Evolutionary conservation across 1,139 yeast genomes (phyloP).

Genomic region (Yamadazyma taylorii): DNA sequence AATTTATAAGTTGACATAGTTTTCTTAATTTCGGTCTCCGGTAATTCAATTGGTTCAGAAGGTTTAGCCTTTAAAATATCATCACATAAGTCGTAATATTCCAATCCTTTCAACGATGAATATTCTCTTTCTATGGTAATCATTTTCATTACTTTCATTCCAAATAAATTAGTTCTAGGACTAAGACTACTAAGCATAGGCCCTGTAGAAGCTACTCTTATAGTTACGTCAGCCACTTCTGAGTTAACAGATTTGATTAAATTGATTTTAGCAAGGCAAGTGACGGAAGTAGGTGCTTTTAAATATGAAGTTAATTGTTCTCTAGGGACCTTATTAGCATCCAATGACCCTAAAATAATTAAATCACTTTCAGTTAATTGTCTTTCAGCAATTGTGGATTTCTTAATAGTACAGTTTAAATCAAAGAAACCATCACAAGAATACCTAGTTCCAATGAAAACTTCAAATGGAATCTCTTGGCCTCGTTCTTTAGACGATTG

Average conservation of each 20-base stretch:
- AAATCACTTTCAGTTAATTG: slow-evolving; percentile 76
- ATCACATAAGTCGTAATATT: slow-evolving; percentile 70
- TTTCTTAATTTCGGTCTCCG: slow-evolving; percentile 35
- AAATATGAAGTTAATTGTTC: slow-evolving; percentile 19
- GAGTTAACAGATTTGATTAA: slow-evolving; percentile 66
- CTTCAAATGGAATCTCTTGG: slow-evolving; percentile 62
- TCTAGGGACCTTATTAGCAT: slow-evolving; percentile 22
- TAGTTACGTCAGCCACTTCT: slow-evolving; percentile 69
- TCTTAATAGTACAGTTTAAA: slow-evolving; percentile 74
- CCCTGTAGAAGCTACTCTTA: slow-evolving; percentile 60
- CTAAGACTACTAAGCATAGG: slow-evolving; percentile 55
- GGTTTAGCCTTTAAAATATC: slow-evolving; percentile 70
- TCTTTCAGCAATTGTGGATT: slow-evolving; percentile 48
- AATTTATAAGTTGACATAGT: slow-evolving; percentile 54
- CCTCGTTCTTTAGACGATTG: slow-evolving; percentile 68
- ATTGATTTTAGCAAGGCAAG: slow-evolving; percentile 78
- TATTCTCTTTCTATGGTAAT: slow-evolving; percentile 92
- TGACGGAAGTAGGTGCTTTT: slow-evolving; percentile 22
- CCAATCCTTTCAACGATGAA: slow-evolving; percentile 77
- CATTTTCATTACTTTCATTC: slow-evolving; percentile 79
- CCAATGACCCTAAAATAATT: slow-evolving; percentile 60
- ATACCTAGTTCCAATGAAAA: slow-evolving; percentile 75
- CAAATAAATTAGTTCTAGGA: slow-evolving; percentile 63
- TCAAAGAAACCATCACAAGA: slow-evolving; percentile 88
- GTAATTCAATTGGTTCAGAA: slow-evolving; percentile 32